phyloP scores from a whole-genome alignment of 371 early-diverging fungal genomes.

The Mucor mucedo region DNA sequence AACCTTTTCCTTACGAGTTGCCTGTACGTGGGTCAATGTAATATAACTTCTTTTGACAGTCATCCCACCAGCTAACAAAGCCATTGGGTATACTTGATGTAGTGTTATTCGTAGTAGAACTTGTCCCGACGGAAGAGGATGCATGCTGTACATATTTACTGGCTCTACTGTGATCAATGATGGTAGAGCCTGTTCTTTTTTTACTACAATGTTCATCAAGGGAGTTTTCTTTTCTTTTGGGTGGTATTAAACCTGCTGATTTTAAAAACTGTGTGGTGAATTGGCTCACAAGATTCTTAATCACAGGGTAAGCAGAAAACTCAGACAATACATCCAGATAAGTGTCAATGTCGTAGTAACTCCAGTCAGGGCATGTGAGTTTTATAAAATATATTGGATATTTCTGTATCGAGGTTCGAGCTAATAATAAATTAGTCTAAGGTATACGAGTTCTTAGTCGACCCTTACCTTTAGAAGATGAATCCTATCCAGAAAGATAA shows the following conservation, averaged over 20 bases:
- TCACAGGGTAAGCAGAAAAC: conserved; percentile 1
- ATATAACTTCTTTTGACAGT: conserved; percentile 2
- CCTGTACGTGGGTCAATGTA: conserved; percentile 23
- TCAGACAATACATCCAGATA: conserved; percentile 28
- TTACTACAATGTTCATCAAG: not conserved
- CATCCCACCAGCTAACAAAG: conserved; percentile 21
- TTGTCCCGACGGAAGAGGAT: not conserved
- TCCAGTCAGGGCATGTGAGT: conserved; percentile 42
- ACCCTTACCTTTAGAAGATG: not conserved
- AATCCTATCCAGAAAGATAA: not conserved
- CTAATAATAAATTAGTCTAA: not conserved
- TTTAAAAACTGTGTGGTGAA: conserved; percentile 5
- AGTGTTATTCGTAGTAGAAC: not conserved
- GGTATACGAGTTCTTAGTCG: not conserved
- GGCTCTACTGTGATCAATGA: not conserved
- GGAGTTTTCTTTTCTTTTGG: not conserved
- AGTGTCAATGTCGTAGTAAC: conserved; percentile 47
- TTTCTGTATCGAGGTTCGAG: conserved; percentile 33
- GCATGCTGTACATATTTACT: not conserved
- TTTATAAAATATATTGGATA: conserved; percentile 62
- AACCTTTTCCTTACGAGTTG: conserved; percentile 11
- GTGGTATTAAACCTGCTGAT: not conserved
- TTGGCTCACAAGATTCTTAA: conserved; percentile 2
- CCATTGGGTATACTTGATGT: not conserved
- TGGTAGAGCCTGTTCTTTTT: not conserved